Base-by-base conservation (phyloP, 768 basidiomycete genomes). In the Boletellus ananas region DNA sequence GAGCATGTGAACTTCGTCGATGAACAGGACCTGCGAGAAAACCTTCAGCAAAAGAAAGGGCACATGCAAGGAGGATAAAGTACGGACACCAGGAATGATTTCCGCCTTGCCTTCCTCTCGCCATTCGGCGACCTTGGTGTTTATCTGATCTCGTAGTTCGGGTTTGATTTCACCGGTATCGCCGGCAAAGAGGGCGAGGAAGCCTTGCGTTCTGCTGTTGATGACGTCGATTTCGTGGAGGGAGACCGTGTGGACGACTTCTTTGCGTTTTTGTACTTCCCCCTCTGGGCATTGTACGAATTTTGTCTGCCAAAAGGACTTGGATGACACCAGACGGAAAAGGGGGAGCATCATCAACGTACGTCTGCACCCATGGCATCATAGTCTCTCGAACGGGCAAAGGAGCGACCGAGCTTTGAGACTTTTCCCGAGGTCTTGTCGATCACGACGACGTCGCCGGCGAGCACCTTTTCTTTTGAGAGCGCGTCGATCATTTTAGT, bases 341-440 rank as follows among this genome's bases (percentile, higher is more conserved):
- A 1, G 41, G 9, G 16, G 49, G 25, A 34, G 36, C 29, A 20
- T 40, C 2, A 14, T 36, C 33, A 16, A 79, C 89, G 58, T 68
- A 96, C 95, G 66, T 99, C 96, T 51, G 95, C 94, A 47, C 96
- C 95, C 91, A 97, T 96, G 33, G 95, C 96, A 68, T 98, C 96
- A 64, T 98, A 99, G 62, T 98, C 95, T 65, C 95, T 79, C 43
- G 94, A 95, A 53, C 94, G 79, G n/a, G 96, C 92, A 69, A 96
- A 96, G 10, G 93, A 95, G 33, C 96, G 80, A 9, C 95, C 95
- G 14, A 98, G 82, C 74, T 99, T 98, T 16, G 91, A 87, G 53
- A 98, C 88, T 70, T 93, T 95, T 33, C 96, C 95, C 12, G 92
- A 93, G 0, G 92, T 92, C 68, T 98, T 98, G 76, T 98, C 96